Evolutionary conservation across 257 asterid species (phyloP), one percentile per base, ranked within the genome.

Genomic region (Ophiorrhiza pumila): DNA sequence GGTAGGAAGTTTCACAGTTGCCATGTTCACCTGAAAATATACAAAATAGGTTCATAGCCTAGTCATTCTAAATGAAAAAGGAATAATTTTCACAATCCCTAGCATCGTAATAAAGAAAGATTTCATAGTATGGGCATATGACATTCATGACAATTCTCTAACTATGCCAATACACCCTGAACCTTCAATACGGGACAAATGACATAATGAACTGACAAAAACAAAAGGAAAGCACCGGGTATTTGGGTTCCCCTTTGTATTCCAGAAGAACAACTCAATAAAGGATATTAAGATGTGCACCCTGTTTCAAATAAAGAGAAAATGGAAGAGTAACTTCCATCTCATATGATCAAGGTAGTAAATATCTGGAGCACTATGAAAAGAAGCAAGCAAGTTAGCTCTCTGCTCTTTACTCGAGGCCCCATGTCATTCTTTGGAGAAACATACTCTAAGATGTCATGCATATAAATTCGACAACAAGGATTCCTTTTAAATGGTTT

Each of bases 21-120:
- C 87, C 97, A 91, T 91, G 65, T 71, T 84, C 63, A 80, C 85
- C 96, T 91, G 87, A 77, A 72, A 73, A 77, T 34, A 61, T 10
- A 39, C 20, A 14, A 43, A 55, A 12, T 35, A 29, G 17, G 57
- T 65, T 14, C 31, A 53, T 34, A 3, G 6, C 18, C 27, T 20
- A 20, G 39, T 53, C 62, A 50, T 9, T 46, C 1, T 12, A 32
- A 17, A 20, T 13, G 23, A 39, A 25, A 35, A 35, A 20, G 3
- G 7, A 1, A 64, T 20, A 7, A 7, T 14, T 69, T 29, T 2
- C 20, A 69, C 7, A 52, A 37, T 23, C 34, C 57, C 35, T 2
- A 10, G 17, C 17, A 11, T 35, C 20, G 37, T 17, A 14, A 37
- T 4, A 35, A 1, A 1, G 17, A 6, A 47, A 34, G 42, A 46